These are phyloP conservation scores for Termitomyces sp. DNA, from an alignment of 768 basidiomycete genomes.

Conservation along the genomic window DNA sequence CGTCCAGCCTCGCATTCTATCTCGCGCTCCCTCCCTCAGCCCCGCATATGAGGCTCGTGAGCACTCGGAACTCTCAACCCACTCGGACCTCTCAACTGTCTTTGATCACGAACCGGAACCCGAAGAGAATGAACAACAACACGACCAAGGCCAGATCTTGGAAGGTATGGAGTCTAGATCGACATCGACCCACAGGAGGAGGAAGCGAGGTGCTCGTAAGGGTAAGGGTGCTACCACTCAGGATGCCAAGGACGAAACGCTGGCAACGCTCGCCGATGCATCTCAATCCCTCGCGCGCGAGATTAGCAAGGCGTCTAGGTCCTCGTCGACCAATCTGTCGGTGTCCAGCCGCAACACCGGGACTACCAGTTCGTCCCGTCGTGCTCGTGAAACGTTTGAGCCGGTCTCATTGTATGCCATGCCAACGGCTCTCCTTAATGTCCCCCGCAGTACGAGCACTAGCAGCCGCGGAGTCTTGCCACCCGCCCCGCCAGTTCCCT, in stretches of 20 bases:
- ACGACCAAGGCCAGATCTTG: slow-evolving; percentile 26
- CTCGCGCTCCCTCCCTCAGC: slow-evolving; percentile 59
- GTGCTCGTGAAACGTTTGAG: slow-evolving; percentile 29
- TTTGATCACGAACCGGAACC: slow-evolving; percentile 44
- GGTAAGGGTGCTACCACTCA: slow-evolving; percentile 54
- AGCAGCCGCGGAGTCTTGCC: slow-evolving; percentile 11
- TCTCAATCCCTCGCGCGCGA: slow-evolving; percentile 82
- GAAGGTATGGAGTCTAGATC: slow-evolving; percentile 47
- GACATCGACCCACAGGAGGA: slow-evolving; percentile 69
- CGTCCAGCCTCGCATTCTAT: slow-evolving; percentile 48
- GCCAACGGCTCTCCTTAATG: slow-evolving; percentile 27
- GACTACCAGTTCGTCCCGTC: slow-evolving; percentile 17
- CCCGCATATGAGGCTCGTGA: slow-evolving; percentile 42
- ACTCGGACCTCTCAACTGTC: slow-evolving; percentile 46
- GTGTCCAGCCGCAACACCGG: slow-evolving; percentile 23
- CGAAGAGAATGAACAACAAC: slow-evolving; percentile 40
- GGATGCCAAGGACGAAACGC: slow-evolving; percentile 46
- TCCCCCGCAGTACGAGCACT: slow-evolving; percentile 17
- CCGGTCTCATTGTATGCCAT: slow-evolving; percentile 41
- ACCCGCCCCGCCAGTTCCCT: slow-evolving; percentile 16
- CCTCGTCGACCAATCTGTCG: slow-evolving; percentile 33
- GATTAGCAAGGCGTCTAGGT: slow-evolving; percentile 61
- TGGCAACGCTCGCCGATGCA: slow-evolving; percentile 69
- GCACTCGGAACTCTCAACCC: slow-evolving; percentile 40
- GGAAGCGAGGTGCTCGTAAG: slow-evolving; percentile 83